phyloP scores from a whole-genome alignment of 305 asterid species.

The Coffea humblotiana region DNA sequence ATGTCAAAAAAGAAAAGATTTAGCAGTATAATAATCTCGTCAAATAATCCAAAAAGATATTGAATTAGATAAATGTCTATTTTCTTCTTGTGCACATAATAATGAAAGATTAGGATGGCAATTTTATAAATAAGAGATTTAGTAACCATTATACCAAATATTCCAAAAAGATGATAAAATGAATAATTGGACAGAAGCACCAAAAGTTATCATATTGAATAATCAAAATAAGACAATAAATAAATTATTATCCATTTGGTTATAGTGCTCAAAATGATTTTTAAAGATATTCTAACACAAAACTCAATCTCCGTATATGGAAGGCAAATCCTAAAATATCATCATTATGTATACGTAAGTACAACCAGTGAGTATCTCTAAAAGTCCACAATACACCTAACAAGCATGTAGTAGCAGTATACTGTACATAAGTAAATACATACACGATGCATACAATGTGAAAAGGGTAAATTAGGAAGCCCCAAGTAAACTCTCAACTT shows the following conservation, averaged over 20 bases:
- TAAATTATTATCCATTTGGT: not conserved
- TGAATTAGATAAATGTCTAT: not conserved
- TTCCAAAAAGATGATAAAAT: not conserved
- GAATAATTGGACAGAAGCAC: not conserved
- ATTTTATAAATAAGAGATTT: not conserved
- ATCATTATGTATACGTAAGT: too few species aligned
- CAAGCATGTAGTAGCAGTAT: too few species aligned
- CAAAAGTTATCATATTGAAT: not conserved
- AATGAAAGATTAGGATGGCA: not conserved
- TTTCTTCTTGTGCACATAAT: not conserved
- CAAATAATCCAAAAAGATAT: not conserved
- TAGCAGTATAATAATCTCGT: not conserved
- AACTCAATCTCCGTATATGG: conserved; percentile 4
- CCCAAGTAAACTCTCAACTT: too few species aligned
- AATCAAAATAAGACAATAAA: not conserved
- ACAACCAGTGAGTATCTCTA: too few species aligned
- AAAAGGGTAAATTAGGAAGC: not conserved
- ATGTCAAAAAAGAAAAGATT: not conserved
- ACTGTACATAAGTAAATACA: too few species aligned
- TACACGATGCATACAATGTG: not conserved
- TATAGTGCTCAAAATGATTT: not conserved
- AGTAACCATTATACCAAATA: not conserved
- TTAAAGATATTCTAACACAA: not conserved
- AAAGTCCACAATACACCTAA: too few species aligned
- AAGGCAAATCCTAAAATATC: not conserved